These are phyloP conservation scores for Aspergillus novoparasiticus DNA, from an alignment of 2,329 filamentous ascomycete species.

Conservation along the genomic window DNA sequence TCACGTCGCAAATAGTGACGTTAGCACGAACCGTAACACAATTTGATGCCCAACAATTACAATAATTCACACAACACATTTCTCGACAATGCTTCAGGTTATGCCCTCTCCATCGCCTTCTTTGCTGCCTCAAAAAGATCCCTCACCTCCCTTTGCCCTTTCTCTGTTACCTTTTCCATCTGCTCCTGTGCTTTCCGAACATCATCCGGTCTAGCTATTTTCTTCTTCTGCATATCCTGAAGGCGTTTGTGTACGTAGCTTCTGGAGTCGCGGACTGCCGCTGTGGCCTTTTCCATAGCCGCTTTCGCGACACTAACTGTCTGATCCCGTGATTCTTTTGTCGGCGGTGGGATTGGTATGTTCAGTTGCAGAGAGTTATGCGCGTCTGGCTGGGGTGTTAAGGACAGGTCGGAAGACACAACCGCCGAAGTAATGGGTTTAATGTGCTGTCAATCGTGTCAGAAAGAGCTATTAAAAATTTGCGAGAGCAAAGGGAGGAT, in stretches of 20 bases:
- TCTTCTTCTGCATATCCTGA: constrained; percentile 48
- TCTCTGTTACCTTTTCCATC: constrained; percentile 52
- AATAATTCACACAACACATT: not conserved
- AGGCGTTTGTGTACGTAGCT: constrained; percentile 48
- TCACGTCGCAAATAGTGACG: not conserved
- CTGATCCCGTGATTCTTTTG: constrained; percentile 49
- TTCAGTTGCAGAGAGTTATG: constrained; percentile 49
- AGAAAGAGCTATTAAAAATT: not conserved
- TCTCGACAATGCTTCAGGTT: constrained; percentile 4
- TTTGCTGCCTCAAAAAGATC: constrained; percentile 47
- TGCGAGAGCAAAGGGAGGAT: not conserved
- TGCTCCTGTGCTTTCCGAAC: constrained; percentile 48
- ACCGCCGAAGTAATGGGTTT: constrained; percentile 50
- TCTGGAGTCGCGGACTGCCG: constrained; percentile 45
- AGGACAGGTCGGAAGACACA: constrained; percentile 43
- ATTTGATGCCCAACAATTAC: not conserved
- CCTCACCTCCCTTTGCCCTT: constrained; percentile 50
- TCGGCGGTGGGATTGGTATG: constrained; percentile 49
- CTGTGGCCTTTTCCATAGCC: constrained; percentile 46
- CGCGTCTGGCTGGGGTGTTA: constrained; percentile 46
- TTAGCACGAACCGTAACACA: not conserved
- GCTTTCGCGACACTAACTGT: constrained; percentile 43
- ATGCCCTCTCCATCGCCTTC: constrained; percentile 41
- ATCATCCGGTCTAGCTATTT: constrained; percentile 47
- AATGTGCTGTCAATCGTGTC: constrained; percentile 38